phyloP scores from a whole-genome alignment of 495 filamentous ascomycete genomes.

The Neurospora sp. region DNA sequence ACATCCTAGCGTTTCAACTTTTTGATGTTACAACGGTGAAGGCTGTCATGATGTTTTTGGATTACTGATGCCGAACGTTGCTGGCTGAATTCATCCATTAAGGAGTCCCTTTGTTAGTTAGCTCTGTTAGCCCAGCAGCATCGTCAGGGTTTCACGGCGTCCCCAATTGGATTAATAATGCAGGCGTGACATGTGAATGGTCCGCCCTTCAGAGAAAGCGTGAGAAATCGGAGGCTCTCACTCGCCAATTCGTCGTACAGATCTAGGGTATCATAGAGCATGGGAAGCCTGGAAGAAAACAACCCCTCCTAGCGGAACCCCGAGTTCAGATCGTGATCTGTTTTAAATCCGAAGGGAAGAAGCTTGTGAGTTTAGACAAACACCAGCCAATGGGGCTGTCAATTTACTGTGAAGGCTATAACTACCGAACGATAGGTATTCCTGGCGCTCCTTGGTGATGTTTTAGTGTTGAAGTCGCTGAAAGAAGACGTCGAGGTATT shows the following conservation, averaged over 20 bases:
- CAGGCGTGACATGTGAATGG: background rate
- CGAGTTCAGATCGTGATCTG: background rate
- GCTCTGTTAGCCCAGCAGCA: background rate
- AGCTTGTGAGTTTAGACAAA: background rate
- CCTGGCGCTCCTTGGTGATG: background rate
- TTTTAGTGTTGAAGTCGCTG: background rate
- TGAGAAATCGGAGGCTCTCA: slow-evolving; percentile 4
- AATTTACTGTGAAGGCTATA: background rate
- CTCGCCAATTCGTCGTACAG: slow-evolving; percentile 7
- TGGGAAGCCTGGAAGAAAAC: background rate
- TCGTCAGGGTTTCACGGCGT: background rate
- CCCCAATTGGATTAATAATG: background rate
- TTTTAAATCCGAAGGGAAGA: background rate
- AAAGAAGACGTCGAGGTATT: background rate
- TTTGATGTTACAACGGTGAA: background rate
- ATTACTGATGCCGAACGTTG: background rate
- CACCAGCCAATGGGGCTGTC: background rate
- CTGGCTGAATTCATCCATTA: background rate
- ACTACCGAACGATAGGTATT: background rate
- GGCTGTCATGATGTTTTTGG: background rate
- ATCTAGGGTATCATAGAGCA: background rate
- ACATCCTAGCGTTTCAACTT: background rate
- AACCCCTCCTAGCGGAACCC: background rate
- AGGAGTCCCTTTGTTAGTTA: background rate
- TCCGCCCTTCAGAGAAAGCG: background rate